Base-by-base conservation (phyloP, 257 asterid genomes). In the Henckelia pumila region DNA sequence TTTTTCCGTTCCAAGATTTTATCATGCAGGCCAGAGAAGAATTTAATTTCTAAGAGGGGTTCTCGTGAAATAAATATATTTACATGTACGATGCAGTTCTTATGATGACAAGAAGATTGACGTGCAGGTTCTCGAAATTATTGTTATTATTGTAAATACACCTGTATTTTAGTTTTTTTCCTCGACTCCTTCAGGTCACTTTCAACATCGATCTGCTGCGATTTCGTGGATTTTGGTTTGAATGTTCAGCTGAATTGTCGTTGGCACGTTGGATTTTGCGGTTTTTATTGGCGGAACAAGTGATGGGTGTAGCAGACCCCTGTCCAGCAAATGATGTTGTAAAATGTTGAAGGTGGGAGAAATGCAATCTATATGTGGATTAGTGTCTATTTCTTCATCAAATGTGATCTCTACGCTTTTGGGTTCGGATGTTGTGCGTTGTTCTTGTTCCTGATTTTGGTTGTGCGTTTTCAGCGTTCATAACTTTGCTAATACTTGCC, bases 201-300 rank as follows among this genome's bases (percentile, higher is more conserved):
- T 33, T 29, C 32, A 33, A 59, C 52, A n/a, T 69, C 76, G 77
- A 78, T 78, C 81, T 78, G 59, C 82, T 60, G 64, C 71, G 47
- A 30, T 74, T 64, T 61, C 66, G 66, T 65, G 68, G 61, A 24
- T 75, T 73, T 14, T 70, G 22, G 22, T 35, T 26, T 22, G 49
- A 71, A 11, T 73, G 35, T 64, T 65, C 76, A 49, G 52, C 68
- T 59, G 49, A 37, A 56, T 63, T 25, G 26, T 30, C 24, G 16
- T 50, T 55, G 75, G 74, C 73, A 73, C 63, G 79, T 70, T 63
- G 61, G 23, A 73, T 77, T 63, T 61, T 33, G 8, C 22, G 20
- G 8, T 67, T 47, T 67, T 52, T 28, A 33, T 60, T 62, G 33
- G 29, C n/a, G 10, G 16, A 24, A 32, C 35, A 44, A 44, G 44